Conservation (phyloP, 2,329 filamentous ascomycete genomes). For the Penicillium sumatraense region DNA sequence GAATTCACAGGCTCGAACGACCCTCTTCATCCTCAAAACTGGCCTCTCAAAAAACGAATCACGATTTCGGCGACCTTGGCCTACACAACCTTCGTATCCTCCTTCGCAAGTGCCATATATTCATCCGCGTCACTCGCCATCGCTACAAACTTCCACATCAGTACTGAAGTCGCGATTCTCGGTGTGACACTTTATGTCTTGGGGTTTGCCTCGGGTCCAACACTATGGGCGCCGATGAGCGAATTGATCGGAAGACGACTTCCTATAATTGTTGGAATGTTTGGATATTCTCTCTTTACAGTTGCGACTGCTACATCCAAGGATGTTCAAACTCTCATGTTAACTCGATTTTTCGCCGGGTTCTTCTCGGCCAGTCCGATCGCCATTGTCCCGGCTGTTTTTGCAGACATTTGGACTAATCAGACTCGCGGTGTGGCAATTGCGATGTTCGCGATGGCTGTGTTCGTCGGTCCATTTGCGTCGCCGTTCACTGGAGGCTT, state of each 20-base stretch:
- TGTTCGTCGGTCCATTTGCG: constrained; percentile 55
- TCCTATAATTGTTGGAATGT: constrained; percentile 52
- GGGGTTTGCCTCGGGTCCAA: constrained; percentile 63
- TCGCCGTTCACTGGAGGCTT: constrained; percentile 59
- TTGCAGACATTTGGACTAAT: constrained; percentile 58
- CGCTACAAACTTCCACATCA: constrained; percentile 53
- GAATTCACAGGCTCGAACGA: constrained; percentile 58
- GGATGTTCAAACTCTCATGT: constrained; percentile 48
- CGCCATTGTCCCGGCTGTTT: constrained; percentile 49
- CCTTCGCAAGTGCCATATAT: constrained; percentile 67
- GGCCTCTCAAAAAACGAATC: constrained; percentile 49
- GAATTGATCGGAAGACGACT: constrained; percentile 64
- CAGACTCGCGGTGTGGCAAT: constrained; percentile 48
- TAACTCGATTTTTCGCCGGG: constrained; percentile 54
- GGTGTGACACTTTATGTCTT: constrained; percentile 56
- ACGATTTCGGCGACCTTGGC: constrained; percentile 30
- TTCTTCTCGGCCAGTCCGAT: constrained; percentile 52
- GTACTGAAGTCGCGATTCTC: constrained; percentile 49
- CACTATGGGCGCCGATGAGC: constrained; percentile 66
- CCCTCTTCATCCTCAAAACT: constrained; percentile 58
- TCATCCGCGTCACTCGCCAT: constrained; percentile 65
- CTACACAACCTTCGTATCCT: constrained; percentile 56
- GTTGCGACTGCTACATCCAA: constrained; percentile 50
- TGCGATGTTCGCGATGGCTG: constrained; percentile 56
- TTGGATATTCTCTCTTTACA: constrained; percentile 51